Percentiles rank a stretch among this genome's conserved stretches.
These are phyloP conservation scores for Phytophthora macrochlamydospora DNA, from an alignment of 352 stramenopile genomes.

Conservation along the genomic window DNA sequence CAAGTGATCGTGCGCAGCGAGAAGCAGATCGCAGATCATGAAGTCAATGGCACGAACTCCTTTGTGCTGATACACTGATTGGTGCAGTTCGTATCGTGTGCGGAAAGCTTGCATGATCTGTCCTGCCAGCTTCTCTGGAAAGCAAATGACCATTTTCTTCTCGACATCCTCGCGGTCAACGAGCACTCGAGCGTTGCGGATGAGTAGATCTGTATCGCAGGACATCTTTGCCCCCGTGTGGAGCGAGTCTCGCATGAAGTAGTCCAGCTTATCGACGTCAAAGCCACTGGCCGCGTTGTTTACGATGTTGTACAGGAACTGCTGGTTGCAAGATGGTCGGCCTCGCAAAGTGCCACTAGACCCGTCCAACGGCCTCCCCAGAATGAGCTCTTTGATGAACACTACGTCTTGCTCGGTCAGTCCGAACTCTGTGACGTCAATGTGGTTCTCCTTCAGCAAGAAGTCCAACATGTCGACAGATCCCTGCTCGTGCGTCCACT, in stretches of 20 bases:
- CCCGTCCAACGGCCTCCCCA: constrained; percentile 56
- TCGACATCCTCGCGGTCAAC: constrained; percentile 54
- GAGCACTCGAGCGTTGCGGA: constrained; percentile 76
- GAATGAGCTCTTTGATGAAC: constrained; percentile 87
- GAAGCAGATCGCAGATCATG: constrained; percentile 86
- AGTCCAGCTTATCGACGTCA: constrained; percentile 92
- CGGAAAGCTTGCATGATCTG: constrained; percentile 91
- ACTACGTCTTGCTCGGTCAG: constrained; percentile 54
- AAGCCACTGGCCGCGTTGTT: constrained; percentile 88
- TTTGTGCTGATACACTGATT: constrained; percentile 90
- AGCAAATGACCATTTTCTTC: constrained; percentile 72
- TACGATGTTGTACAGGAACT: constrained; percentile 90
- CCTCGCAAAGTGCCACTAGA: constrained; percentile 38
- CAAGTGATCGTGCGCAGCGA: constrained; percentile 67
- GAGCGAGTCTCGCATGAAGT: constrained; percentile 85
- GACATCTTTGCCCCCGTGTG: constrained; percentile 79
- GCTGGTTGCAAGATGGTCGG: constrained; percentile 43
- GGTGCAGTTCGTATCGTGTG: constrained; percentile 87
- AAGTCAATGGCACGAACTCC: constrained; percentile 84
- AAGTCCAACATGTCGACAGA: constrained; percentile 81
- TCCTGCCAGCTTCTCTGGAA: constrained; percentile 85
- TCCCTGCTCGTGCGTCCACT: constrained; percentile 79
- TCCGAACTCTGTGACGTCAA: constrained; percentile 59
- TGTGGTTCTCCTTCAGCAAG: constrained; percentile 58
- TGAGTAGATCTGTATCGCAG: constrained; percentile 76